Conservation (phyloP, 257 asterid species). For the Linaria vulgaris region DNA sequence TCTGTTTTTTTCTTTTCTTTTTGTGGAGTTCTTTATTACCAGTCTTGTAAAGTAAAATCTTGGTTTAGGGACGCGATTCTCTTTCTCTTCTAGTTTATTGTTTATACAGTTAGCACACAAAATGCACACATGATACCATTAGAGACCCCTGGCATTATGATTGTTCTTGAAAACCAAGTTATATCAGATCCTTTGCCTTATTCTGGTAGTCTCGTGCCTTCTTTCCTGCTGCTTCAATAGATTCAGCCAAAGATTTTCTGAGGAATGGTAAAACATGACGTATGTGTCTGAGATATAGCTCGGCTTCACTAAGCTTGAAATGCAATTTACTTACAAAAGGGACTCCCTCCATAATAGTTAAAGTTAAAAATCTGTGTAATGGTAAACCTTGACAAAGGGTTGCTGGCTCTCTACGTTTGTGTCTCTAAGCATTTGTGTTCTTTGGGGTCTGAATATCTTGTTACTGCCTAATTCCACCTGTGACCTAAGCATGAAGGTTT, state of each 20-base stretch:
- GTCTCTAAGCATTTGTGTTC: background rate
- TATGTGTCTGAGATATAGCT: conserved; percentile 6
- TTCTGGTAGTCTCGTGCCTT: conserved; percentile 2
- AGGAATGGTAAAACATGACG: conserved; percentile 5
- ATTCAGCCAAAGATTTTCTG: background rate
- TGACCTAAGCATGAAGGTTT: background rate
- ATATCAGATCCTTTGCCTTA: background rate
- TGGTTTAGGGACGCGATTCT: background rate
- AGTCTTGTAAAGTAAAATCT: background rate
- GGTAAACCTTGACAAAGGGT: conserved; percentile 3
- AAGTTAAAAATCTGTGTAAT: conserved; percentile 1
- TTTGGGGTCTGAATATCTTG: conserved; percentile 5
- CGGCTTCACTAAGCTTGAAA: conserved; percentile 3
- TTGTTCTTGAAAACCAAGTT: conserved; percentile 11
- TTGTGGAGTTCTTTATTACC: background rate
- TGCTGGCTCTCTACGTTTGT: conserved; percentile 6
- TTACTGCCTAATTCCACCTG: background rate
- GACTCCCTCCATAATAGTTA: background rate
- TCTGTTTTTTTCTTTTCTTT: background rate
- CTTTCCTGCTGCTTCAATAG: conserved; percentile 2
- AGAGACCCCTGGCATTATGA: background rate
- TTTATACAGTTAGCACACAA: background rate
- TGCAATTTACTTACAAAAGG: conserved; percentile 14
- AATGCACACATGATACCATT: conserved; percentile 5
- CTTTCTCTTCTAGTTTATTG: conserved; percentile 3